Evolutionary conservation across 2,329 filamentous ascomycete species (phyloP), one percentile per base, ranked within the genome.

Genomic region (Coniella lustricola): DNA sequence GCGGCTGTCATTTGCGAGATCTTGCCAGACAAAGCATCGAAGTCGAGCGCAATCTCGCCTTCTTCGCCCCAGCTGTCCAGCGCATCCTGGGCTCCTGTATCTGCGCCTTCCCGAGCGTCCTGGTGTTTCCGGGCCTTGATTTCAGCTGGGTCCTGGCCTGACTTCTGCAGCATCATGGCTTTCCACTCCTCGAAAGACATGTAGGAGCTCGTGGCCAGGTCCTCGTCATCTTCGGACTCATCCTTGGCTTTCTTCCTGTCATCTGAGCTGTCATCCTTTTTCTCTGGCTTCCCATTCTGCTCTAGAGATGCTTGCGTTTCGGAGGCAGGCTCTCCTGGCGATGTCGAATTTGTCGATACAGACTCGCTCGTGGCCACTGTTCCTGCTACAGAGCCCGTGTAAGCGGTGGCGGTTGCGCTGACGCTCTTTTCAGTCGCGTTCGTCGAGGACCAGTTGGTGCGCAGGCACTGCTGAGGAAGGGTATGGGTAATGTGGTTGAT

Each of bases 141-240:
- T 68, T 86, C 61, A 72, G 89, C 65, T 5, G 72, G 71, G 46
- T 80, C 76, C 61, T 96, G 91, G 12, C 89, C 91, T 3, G 81
- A 84, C 62, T 89, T 87, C 44, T 84, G 87, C 16, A 97, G 71
- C 69, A 95, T 95, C 72, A 90, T 86, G 60, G 85, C 88, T 69
- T 95, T 97, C 93, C 93, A 98, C 60, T 97, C 91, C 63, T 97
- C 93, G 59, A 98, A 98, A 0, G 93, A 96, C 59, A 97, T 81
- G 64, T 97, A 97, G 7, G 90, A 84, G 41, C 65, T 65, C 2
- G 69, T 67, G 40, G 67, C 68, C 39, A 84, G 79, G 56, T 87
- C 86, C 59, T 88, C 84, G 10, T 85, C 71, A 41, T 86, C 85
- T 5, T 74, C 72, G 49, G 86, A 83, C 14, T 72, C 62, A 47